Base-by-base conservation (phyloP, 164 flowering plant genomes). In the Dillenia suffruticosa region DNA sequence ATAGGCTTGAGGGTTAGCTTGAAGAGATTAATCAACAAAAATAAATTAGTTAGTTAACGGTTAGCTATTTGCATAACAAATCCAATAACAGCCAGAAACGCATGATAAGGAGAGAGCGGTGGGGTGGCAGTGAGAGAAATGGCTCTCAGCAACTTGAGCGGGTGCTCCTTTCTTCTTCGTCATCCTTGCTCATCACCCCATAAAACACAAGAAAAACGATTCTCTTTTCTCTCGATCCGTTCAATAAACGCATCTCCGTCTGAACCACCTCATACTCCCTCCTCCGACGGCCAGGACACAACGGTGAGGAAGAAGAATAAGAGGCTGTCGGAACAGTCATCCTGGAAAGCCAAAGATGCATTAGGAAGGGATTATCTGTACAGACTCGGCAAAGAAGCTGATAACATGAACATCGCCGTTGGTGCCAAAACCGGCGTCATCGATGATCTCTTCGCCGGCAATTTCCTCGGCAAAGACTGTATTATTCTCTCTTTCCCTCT, bases 381-480 rank as follows among this genome's bases (percentile, higher is more conserved):
- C 70, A 68, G 90, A 72, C 85, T 92, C 6, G 98, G 98, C 3
- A 75, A 80, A 17, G 96, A 90, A 72, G 85, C 96, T 19, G 95
- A 88, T 44, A 90, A 92, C 69, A 82, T 85, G 88, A 92, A 88
- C 59, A 84, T 88, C 46, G 73, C 92, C 5, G 96, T 92, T 3
- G 98, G 96, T 17, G 96, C 95, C 54, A 79, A 78, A 79, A 75
- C 88, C 66, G 98, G 98, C 40, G 70, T 88, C 59, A 76, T 92
- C 43, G 98, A 92, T 72, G 85, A 86, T 64, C 90, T 92, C 51
- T 89, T 92, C 68, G 76, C 81, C 50, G 98, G 96, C 16, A 76
- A 81, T 63, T 90, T 92, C 69, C 96, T 92, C 54, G 96, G 98
- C 56, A 78, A 64, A 74, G 98, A 92, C 70, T 79, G 98, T 92